A percentile compares a stretch with the other conserved stretches of the same genome.
Conservation (phyloP, 2,329 filamentous ascomycete genomes). For the Pseudogymnoascus sp. region DNA sequence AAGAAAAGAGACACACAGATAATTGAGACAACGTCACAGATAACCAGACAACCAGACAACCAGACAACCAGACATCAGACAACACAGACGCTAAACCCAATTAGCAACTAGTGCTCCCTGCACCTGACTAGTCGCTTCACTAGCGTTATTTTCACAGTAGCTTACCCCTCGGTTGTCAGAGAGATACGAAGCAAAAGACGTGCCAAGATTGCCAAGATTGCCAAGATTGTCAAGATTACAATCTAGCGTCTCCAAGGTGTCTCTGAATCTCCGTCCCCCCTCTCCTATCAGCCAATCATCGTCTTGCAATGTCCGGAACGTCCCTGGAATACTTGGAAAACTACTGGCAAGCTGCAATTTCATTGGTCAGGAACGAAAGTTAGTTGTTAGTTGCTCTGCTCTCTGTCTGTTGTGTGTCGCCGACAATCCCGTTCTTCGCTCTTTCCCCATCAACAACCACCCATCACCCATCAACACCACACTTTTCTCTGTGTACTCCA, state of each 20-base stretch:
- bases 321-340: neutral
- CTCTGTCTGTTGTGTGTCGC: neutral
- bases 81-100: neutral
- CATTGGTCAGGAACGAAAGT: neutral
- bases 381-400: too few species aligned
- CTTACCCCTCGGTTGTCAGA: neutral
- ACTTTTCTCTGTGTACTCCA: neutral
- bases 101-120: neutral
- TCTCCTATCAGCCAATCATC: neutral
- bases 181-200: too few species aligned
- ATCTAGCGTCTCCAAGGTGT: neutral
- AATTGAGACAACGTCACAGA: constrained; percentile 4
- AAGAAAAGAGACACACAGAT: too few species aligned
- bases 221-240: neutral
- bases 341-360: neutral
- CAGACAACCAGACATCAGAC: neutral
- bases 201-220: too few species aligned
- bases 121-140: neutral
- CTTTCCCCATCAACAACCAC: neutral
- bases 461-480: neutral
- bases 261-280: neutral
- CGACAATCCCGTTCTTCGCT: neutral
- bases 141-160: neutral
- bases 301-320: neutral
- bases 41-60: neutral